Base-by-base conservation (phyloP, 257 asterid species). In the Nicotiana otophora region DNA sequence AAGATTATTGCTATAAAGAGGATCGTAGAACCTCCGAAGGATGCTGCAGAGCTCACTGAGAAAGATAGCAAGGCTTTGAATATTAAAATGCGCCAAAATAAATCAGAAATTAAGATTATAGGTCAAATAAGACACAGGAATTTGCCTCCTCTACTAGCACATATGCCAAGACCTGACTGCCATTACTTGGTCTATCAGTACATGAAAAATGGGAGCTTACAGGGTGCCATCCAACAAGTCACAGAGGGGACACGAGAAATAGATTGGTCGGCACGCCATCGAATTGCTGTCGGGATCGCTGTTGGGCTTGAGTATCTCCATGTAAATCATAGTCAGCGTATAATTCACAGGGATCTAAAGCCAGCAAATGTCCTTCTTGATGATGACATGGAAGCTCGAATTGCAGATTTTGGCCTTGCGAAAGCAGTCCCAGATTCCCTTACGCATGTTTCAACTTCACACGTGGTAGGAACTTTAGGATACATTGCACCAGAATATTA, bases 341-440 rank as follows among this genome's bases (percentile, higher is more conserved):
- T 94, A 54, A 94, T 96, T 67, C 98, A 96, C 76, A 31, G 99
- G 3, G 98, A 96, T 83, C 87, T 96, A 34, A 96, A 96, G 90
- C 99, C 99, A 1, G 98, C 92, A 1, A 96, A 96, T 58, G 85
- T 96, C 26, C 91, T 94, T 1, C 77, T 96, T 48, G 99, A 95
- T 66, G 99, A 94, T 36, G 97, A 94, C 57, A 92, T 96, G 99
- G 97, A 93, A 82, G 98, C 98, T 31, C 82, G 98, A 39, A 93
- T 96, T 6, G 87, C 99, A 0, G 98, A 96, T 65, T 94, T 94
- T 36, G 98, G 99, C 87, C 91, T 93, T 1, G 98, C 98, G 1
- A 96, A 93, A 77, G 92, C 95, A 0, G 84, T 96, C 79, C 98
- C 97, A 1, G 97, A 87, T 7, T 85, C 89, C 1, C 64, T 88